Evolutionary conservation across 805 yeast species (phyloP), one percentile per base, ranked within the genome.

Genomic region (Candida gorgasii): DNA sequence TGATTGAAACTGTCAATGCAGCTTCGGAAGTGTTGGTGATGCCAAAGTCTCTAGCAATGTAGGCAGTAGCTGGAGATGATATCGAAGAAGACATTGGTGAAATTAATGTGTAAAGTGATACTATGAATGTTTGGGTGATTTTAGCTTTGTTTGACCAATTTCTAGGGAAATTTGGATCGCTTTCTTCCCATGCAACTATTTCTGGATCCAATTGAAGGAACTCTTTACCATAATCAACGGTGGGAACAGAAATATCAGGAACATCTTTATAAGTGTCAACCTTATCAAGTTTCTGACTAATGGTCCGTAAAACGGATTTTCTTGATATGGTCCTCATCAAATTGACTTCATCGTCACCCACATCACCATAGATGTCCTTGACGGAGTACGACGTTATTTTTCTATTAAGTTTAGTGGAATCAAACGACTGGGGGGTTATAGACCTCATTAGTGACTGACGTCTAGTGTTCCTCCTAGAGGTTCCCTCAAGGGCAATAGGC

Each of bases 281-380:
- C n/a, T 43, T 39, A 16, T 45, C 54, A 19, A 57, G 61, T 33
- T 69, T 43, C 15, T 55, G 51, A 37, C 65, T 56, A 24, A 62
- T 54, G 1, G 71, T 60, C n/a, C 61, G 61, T 17, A 74, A 54
- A 28, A 78, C 69, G 0, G 80, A 69, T 18, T 62, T 66, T 31
- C 69, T 59, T 1, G 82, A 75, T 19, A 61, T 62, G 7, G 72
- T 67, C 37, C 84, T 63, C 17, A 56, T 60, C 29, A 78, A 46
- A 4, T 62, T 58, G 14, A 76, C 65, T 39, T 62, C 61, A 12
- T 65, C 58, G 0, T 65, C 62, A 14, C 58, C 55, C 44, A 65
- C 47, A 20, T 65, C 66, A 5, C 73, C 76, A 46, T 74, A 76
- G 12, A 75, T 65, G 26, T 61, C 69, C 46, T 57, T 57, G 6